Conservation (phyloP, 768 basidiomycete genomes). For the Pleurotus djamor region DNA sequence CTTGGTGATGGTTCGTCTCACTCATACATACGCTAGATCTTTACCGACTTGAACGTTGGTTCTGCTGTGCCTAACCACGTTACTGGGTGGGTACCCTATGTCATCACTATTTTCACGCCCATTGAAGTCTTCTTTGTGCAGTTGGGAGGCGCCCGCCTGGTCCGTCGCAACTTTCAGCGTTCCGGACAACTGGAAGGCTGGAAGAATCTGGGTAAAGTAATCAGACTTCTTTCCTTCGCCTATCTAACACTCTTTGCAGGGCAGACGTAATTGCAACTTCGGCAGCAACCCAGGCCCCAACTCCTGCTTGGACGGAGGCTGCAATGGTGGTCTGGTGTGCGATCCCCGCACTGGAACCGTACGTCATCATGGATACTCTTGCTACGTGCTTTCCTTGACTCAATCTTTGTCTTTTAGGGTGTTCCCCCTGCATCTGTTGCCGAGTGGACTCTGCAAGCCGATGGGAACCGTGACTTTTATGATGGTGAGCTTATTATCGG, state of each 20-base stretch:
- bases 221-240: neutral
- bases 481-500: conserved; percentile 39
- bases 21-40: conserved; percentile 35
- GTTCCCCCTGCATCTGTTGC: conserved; percentile 46
- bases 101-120: no score
- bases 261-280: conserved; percentile 48
- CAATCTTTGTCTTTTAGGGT: conserved; percentile 26
- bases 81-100: conserved; percentile 38
- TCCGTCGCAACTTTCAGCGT: conserved; percentile 32
- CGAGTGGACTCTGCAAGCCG: conserved; percentile 33
- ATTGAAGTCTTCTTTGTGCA: neutral
- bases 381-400: neutral
- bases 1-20: neutral
- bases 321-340: conserved; percentile 49
- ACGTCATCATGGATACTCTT: neutral
- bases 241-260: conserved; percentile 21
- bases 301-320: conserved; percentile 47
- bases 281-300: conserved; percentile 31
- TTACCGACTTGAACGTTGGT: conserved; percentile 54
- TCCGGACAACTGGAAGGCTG: conserved; percentile 47
- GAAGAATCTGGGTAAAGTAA: conserved; percentile 46
- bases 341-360: conserved; percentile 37
- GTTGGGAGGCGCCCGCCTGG: conserved; percentile 21
- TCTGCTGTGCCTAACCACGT: conserved; percentile 36
- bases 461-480: conserved; percentile 31